These are phyloP conservation scores for Xerocomus spinulosus DNA, from an alignment of 768 basidiomycete genomes.

Conservation along the genomic window DNA sequence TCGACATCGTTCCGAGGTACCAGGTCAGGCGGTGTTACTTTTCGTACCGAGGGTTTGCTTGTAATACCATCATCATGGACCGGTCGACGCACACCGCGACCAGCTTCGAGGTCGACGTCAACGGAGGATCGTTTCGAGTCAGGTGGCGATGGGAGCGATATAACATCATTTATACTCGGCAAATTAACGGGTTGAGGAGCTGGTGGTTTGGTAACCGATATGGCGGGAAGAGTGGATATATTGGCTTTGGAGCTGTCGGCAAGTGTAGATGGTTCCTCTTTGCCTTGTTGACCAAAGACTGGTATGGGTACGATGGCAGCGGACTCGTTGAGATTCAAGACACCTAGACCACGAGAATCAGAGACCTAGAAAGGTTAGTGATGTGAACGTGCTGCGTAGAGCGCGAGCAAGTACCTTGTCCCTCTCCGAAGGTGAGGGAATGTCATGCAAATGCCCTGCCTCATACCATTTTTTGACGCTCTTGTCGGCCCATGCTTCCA, in stretches of 20 bases:
- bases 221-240: constrained; percentile 41
- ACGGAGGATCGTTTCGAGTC: constrained; percentile 40
- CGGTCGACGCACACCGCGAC: constrained; percentile 38
- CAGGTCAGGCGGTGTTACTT: constrained; percentile 6
- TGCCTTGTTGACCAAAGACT: constrained; percentile 39
- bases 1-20: constrained; percentile 15
- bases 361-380: constrained; percentile 32
- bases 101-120: constrained; percentile 35
- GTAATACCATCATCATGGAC: constrained; percentile 11
- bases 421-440: constrained; percentile 38
- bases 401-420: constrained; percentile 41
- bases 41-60: constrained; percentile 10
- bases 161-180: constrained; percentile 60
- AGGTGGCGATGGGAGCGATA: constrained; percentile 40
- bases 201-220: constrained; percentile 66
- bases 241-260: constrained; percentile 22
- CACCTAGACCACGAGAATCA: constrained; percentile 44
- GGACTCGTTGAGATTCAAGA: constrained; percentile 39
- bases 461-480: constrained; percentile 86
- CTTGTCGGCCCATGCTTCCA: constrained; percentile 91
- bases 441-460: constrained; percentile 61
- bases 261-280: constrained; percentile 19
- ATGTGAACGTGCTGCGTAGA: constrained; percentile 1
- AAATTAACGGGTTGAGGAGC: constrained; percentile 66
- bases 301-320: constrained; percentile 62